phyloP scores from a whole-genome alignment of 1,139 yeast species.

The Taiozyma sp. region DNA sequence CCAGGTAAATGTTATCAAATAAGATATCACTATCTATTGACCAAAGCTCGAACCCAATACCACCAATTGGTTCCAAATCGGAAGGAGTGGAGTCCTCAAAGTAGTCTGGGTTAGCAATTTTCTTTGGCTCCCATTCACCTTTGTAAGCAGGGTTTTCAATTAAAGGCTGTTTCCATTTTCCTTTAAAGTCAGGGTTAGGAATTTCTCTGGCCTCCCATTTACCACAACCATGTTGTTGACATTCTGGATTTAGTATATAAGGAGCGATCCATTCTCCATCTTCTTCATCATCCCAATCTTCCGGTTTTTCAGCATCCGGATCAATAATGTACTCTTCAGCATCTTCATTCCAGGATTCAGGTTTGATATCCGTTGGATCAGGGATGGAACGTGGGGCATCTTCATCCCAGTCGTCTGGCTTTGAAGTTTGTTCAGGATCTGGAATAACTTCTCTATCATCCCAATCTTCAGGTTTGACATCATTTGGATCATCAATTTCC shows the following conservation, averaged over 20 bases:
- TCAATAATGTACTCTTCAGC: constrained; percentile 54
- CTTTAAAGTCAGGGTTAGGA: constrained; percentile 64
- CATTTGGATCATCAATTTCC: constrained; percentile 56
- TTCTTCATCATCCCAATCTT: constrained; percentile 80
- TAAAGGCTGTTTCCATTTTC: constrained; percentile 69
- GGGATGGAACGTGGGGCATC: constrained; percentile 51
- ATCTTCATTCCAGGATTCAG: constrained; percentile 75
- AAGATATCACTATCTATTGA: constrained; percentile 70
- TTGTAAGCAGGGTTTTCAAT: constrained; percentile 68
- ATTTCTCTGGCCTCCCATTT: constrained; percentile 59
- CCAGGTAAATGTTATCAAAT: constrained; percentile 81
- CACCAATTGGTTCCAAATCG: constrained; percentile 65
- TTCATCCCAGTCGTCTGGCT: constrained; percentile 84
- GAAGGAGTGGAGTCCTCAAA: constrained; percentile 55
- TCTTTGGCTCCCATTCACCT: constrained; percentile 75
- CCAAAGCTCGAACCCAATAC: constrained; percentile 88
- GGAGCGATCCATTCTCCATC: constrained; percentile 84
- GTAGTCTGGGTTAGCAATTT: constrained; percentile 63
- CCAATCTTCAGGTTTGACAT: constrained; percentile 73
- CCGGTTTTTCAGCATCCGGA: constrained; percentile 61
- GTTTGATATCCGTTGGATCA: constrained; percentile 63
- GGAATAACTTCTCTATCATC: constrained; percentile 59
- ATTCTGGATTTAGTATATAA: constrained; percentile 63
- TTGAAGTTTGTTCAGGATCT: constrained; percentile 55
- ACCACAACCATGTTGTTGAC: constrained; percentile 73